Evolutionary conservation across 805 yeast species (phyloP), one percentile per base, ranked within the genome.

Genomic region (Dipodascopsis uninucleata): DNA sequence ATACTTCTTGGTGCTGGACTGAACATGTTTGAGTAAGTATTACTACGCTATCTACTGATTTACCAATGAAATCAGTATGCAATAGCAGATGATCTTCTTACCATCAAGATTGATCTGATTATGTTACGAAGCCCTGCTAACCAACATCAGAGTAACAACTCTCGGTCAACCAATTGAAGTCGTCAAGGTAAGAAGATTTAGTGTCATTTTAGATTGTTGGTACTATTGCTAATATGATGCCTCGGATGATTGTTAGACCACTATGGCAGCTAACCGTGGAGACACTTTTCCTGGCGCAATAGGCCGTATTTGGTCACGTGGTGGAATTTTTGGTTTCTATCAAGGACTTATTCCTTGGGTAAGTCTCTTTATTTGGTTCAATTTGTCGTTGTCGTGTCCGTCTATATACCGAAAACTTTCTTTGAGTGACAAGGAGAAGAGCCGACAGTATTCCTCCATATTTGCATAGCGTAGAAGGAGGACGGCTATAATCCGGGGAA

Each of bases 91-190:
- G n/a, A n/a, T n/a, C n/a, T n/a, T n/a, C n/a, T n/a, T n/a, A n/a
- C n/a, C n/a, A n/a, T n/a, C n/a, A n/a, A n/a, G n/a, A n/a, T n/a
- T n/a, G n/a, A n/a, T n/a, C n/a, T n/a, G n/a, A n/a, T n/a, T n/a
- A n/a, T 29, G 20, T 4, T 17, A 18, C 28, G 21, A 5, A 17
- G 12, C 32, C 9, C 20, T 28, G 26, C 36, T 41, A 28, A 9
- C 39, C 28, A 5, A 25, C 28, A 28, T 36, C 41, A 64, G 67
- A 66, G 97, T 82, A 42, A 84, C 97, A 52, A 82, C 97, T 9
- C 74, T 93, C 57, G 98, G 98, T 44, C 98, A 93, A 68, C 98
- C 98, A 9, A 72, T 93, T 52, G 98, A 93, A 71, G 98, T 93
- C 41, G 74, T 79, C 61, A 93, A 58, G 61, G 61, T 57, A 37